A percentile compares a stretch with the other conserved stretches of the same genome.
phyloP scores from a whole-genome alignment of 208 protist genomes.

The Trypanosoma lewisi region DNA sequence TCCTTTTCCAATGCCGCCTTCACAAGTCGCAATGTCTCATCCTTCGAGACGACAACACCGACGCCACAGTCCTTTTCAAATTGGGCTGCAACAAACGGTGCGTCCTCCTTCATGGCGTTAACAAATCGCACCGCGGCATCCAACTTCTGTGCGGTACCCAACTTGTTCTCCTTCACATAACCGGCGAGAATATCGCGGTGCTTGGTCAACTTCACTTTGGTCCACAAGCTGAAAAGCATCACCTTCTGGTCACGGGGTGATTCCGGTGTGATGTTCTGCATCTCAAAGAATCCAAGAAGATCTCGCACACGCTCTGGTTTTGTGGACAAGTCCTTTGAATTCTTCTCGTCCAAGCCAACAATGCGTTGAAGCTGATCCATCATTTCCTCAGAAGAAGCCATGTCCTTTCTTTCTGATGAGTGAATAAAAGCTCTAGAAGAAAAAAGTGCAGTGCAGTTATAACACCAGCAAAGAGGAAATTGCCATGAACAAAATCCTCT shows the following conservation, averaged over 20 bases:
- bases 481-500: neutral
- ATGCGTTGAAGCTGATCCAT: conserved; percentile 56
- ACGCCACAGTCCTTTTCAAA: conserved; percentile 80
- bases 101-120: conserved; percentile 36
- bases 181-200: conserved; percentile 71
- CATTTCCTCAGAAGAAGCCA: conserved; percentile 25
- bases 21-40: conserved; percentile 50
- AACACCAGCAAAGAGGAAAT: neutral
- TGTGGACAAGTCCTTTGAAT: conserved; percentile 80
- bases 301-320: conserved; percentile 85
- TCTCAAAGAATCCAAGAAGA: conserved; percentile 73
- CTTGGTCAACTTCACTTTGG: conserved; percentile 70
- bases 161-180: conserved; percentile 55
- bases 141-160: conserved; percentile 82
- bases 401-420: conserved; percentile 16
- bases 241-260: conserved; percentile 82
- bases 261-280: conserved; percentile 36
- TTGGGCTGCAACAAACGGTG: conserved; percentile 38
- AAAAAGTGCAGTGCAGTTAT: conserved; percentile 4
- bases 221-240: conserved; percentile 85
- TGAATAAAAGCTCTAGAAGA: conserved; percentile 28
- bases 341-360: conserved; percentile 89
- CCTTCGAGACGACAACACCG: conserved; percentile 54
- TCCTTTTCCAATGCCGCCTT: conserved; percentile 47
- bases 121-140: conserved; percentile 81